Evolutionary conservation across 1,284 basidiomycete species (phyloP).

Genomic region (Ustilago lituana): DNA sequence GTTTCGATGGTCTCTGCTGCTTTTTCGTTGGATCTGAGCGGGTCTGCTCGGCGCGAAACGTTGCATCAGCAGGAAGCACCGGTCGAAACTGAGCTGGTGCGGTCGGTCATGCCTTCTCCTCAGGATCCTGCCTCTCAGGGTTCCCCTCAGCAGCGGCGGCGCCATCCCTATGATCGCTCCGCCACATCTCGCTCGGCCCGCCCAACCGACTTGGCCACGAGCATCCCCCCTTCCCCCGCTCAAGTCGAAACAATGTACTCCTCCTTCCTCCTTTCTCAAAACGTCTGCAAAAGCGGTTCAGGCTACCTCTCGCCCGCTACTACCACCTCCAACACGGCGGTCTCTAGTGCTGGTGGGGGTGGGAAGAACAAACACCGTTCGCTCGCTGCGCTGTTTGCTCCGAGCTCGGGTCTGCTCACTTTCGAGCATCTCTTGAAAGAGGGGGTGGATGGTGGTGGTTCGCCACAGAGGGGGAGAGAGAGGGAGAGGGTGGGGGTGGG

Average conservation of each 20-base stretch:
- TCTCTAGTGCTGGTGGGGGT: neutral
- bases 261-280: conserved; percentile 35
- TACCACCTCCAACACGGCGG: neutral
- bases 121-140: too few relatives aligned
- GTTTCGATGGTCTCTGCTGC: conserved; percentile 33
- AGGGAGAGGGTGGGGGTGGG: too few relatives aligned
- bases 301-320: conserved; percentile 25
- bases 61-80: too few relatives aligned
- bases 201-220: too few relatives aligned
- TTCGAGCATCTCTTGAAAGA: conserved; percentile 11
- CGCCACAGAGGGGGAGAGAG: too few relatives aligned
- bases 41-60: neutral
- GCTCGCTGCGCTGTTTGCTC: conserved; percentile 22
- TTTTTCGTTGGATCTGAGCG: conserved; percentile 30
- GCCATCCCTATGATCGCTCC: too few relatives aligned
- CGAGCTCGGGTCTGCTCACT: neutral
- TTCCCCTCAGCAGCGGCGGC: too few relatives aligned
- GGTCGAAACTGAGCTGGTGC: too few relatives aligned
- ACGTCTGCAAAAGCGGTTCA: conserved; percentile 17
- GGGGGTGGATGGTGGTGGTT: too few relatives aligned
- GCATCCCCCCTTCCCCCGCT: conserved; percentile 10
- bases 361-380: conserved; percentile 14
- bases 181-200: too few relatives aligned
- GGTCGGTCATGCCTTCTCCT: too few relatives aligned
- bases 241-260: conserved; percentile 40